phyloP scores from a whole-genome alignment of 2,329 filamentous ascomycete genomes.

The Clonostachys sp. region DNA sequence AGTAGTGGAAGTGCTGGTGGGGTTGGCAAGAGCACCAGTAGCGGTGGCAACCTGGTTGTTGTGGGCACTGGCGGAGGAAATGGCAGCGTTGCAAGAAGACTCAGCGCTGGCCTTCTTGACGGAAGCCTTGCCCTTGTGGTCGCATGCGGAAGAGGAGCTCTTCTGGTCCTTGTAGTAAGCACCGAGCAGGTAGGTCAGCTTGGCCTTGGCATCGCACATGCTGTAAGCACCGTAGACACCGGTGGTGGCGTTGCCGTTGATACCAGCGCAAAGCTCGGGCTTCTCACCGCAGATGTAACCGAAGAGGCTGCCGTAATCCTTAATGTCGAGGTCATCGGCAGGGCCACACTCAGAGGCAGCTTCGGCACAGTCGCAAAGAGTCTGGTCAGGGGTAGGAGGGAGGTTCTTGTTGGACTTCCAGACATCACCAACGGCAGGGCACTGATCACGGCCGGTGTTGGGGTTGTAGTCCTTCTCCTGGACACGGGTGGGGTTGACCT shows the following conservation, averaged over 20 bases:
- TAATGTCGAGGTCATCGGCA: conserved; percentile 46
- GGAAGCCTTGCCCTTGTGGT: conserved; percentile 65
- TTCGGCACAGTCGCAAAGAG: conserved; percentile 85
- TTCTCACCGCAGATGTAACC: conserved; percentile 62
- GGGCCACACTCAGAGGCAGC: conserved; percentile 68
- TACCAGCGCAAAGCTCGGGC: conserved; percentile 58
- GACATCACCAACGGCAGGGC: conserved; percentile 58
- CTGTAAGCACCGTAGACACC: conserved; percentile 73
- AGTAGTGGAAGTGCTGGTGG: conserved; percentile 16
- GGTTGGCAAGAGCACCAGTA: conserved; percentile 25
- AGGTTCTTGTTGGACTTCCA: conserved; percentile 68
- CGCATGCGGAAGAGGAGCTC: conserved; percentile 55
- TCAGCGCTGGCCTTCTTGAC: conserved; percentile 42
- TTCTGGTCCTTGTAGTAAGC: conserved; percentile 62
- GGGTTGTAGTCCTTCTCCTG: conserved; percentile 63
- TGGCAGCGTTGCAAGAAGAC: conserved; percentile 50
- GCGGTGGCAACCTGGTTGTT: conserved; percentile 42
- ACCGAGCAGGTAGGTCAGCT: conserved; percentile 72
- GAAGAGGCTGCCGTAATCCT: conserved; percentile 67
- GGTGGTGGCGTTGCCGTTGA: conserved; percentile 60
- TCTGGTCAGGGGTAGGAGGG: conserved; percentile 74
- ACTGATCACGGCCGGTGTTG: conserved; percentile 31
- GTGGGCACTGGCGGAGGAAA: conserved; percentile 59
- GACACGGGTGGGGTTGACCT: conserved; percentile 62
- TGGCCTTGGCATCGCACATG: conserved; percentile 67